phyloP scores from a whole-genome alignment of 768 basidiomycete genomes.

The Hygrophoropsis aurantiaca region DNA sequence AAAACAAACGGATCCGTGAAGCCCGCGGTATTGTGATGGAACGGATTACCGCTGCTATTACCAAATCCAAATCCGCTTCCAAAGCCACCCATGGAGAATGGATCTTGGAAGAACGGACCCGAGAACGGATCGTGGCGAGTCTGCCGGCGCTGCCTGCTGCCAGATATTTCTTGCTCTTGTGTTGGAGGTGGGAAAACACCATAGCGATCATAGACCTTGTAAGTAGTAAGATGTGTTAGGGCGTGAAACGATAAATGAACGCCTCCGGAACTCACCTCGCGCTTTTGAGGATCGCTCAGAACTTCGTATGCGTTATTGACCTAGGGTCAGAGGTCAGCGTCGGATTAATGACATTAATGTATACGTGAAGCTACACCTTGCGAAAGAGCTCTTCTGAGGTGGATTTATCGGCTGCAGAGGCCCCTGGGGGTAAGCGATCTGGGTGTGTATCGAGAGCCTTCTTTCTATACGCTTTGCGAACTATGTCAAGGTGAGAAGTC shows the following conservation, averaged over 20 bases:
- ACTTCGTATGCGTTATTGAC: constrained; percentile 81
- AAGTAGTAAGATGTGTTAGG: constrained; percentile 1
- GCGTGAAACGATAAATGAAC: neutral
- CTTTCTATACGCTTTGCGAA: constrained; percentile 77
- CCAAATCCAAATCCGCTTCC: constrained; percentile 24
- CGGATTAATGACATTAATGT: constrained; percentile 12
- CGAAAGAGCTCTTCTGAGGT: constrained; percentile 59
- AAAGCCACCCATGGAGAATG: constrained; percentile 23
- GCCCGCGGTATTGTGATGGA: constrained; percentile 13
- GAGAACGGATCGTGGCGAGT: constrained; percentile 17
- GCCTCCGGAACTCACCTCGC: constrained; percentile 40
- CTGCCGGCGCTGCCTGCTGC: constrained; percentile 12
- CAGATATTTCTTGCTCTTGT: constrained; percentile 7
- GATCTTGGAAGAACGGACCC: constrained; percentile 15
- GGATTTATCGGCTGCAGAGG: constrained; percentile 58
- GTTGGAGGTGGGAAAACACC: constrained; percentile 76
- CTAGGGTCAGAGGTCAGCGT: constrained; percentile 29
- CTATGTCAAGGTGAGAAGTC: constrained; percentile 32
- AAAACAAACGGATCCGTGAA: constrained; percentile 78
- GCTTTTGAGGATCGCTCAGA: constrained; percentile 58
- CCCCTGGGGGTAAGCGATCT: constrained; percentile 59
- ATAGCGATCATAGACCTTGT: constrained; percentile 66
- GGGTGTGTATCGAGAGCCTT: constrained; percentile 75
- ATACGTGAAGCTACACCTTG: constrained; percentile 37
- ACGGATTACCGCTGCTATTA: constrained; percentile 21